Percentiles rank a stretch among this genome's conserved stretches.
Conservation (phyloP, 345 rosid genomes). For the Ceriops zippeliana region DNA sequence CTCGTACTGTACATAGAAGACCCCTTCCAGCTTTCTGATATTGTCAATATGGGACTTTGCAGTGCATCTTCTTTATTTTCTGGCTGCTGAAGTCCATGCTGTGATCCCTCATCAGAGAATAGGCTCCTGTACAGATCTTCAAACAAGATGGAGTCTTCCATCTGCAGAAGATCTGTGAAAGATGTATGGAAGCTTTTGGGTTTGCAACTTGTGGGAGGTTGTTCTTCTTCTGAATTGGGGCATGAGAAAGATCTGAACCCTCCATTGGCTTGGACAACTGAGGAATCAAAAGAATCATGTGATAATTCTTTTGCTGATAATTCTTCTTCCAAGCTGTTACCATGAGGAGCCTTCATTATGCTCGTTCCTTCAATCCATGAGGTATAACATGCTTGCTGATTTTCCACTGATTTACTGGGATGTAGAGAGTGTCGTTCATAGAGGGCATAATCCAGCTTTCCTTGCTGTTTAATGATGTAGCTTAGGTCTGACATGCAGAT, state of each 20-base stretch:
- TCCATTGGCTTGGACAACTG: constrained; percentile 40
- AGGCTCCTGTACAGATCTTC: constrained; percentile 37
- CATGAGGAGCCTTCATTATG: constrained; percentile 34
- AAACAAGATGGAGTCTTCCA: constrained; percentile 34
- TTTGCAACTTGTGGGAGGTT: constrained; percentile 40
- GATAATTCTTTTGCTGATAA: constrained; percentile 46
- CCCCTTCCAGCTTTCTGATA: constrained; percentile 21
- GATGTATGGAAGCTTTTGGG: constrained; percentile 26
- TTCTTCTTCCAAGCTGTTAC: constrained; percentile 60
- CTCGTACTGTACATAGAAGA: constrained; percentile 12
- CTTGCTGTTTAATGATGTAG: constrained; percentile 40
- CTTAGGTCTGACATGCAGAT: constrained; percentile 33
- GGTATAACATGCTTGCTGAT: constrained; percentile 29
- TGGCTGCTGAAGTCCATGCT: constrained; percentile 23
- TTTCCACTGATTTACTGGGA: constrained; percentile 34
- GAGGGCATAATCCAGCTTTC: constrained; percentile 29
- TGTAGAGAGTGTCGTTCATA: constrained; percentile 38
- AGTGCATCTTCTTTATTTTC: constrained; percentile 10
- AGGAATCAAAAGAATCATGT: constrained; percentile 58
- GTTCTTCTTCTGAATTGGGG: constrained; percentile 64
- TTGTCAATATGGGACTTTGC: constrained; percentile 27
- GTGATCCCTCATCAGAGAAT: constrained; percentile 26
- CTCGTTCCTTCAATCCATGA: constrained; percentile 40
- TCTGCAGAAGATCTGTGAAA: constrained; percentile 28
- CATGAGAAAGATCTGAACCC: constrained; percentile 50